phyloP scores from a whole-genome alignment of 805 yeast species.

The Monosporozyma servazzii region DNA sequence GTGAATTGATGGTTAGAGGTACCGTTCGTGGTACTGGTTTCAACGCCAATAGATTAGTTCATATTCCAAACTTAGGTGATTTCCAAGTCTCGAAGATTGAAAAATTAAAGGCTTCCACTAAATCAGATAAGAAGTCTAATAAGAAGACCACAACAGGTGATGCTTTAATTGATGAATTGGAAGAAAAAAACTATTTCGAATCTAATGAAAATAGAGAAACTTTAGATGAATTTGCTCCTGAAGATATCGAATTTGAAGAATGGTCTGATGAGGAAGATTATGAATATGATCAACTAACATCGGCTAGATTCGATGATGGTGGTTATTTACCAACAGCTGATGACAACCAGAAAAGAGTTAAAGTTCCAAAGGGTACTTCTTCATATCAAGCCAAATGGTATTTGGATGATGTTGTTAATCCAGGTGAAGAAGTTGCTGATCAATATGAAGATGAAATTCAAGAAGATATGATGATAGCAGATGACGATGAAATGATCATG shows the following conservation, averaged over 20 bases:
- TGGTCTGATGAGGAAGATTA: constrained; percentile 31
- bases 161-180: constrained; percentile 10
- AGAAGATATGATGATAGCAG: constrained; percentile 22
- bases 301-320: constrained; percentile 34
- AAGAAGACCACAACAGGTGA: constrained; percentile 4
- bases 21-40: constrained; percentile 81
- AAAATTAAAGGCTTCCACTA: constrained; percentile 31
- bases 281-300: constrained; percentile 23
- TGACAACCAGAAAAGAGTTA: constrained; percentile 28
- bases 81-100: constrained; percentile 66
- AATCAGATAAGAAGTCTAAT: constrained; percentile 15
- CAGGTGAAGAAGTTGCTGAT: constrained; percentile 27
- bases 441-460: constrained; percentile 28
- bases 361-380: constrained; percentile 66
- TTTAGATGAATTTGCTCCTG: constrained; percentile 51
- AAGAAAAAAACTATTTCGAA: constrained; percentile 22
- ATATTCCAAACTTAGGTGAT: constrained; percentile 86
- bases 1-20: constrained; percentile 60
- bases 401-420: constrained; percentile 44
- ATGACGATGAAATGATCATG: constrained; percentile 19
- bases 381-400: constrained; percentile 77
- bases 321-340: constrained; percentile 32
- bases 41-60: constrained; percentile 66
- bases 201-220: constrained; percentile 42
- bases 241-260: constrained; percentile 41